Evolutionary conservation across 2,329 filamentous ascomycete genomes (phyloP).

Genomic region (Diaporthe ampelina): DNA sequence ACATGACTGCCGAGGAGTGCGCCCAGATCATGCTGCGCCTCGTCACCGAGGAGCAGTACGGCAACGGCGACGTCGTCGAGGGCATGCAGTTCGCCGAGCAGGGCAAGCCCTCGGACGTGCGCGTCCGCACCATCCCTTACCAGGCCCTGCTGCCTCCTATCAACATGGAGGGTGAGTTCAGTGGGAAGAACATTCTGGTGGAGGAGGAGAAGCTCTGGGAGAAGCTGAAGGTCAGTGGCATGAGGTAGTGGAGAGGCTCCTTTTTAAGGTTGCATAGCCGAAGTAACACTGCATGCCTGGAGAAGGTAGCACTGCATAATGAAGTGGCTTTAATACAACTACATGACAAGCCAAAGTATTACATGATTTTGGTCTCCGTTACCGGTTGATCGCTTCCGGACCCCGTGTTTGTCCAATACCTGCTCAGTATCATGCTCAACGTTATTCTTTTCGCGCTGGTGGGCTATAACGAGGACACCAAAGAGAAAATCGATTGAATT

Average conservation of each 20-base stretch:
- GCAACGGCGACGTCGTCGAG: constrained; percentile 39
- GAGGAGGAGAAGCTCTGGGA: constrained; percentile 42
- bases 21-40: constrained; percentile 38
- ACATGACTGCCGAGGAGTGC: constrained; percentile 39
- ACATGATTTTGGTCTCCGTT: background rate
- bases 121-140: constrained; percentile 35
- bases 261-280: too few relatives aligned
- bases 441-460: too few relatives aligned
- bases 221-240: constrained; percentile 40
- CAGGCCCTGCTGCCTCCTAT: constrained; percentile 37
- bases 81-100: constrained; percentile 38
- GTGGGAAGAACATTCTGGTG: constrained; percentile 42
- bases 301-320: background rate
- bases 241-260: background rate
- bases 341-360: too few relatives aligned
- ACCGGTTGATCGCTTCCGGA: background rate
- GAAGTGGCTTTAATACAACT: too few relatives aligned
- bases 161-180: constrained; percentile 39
- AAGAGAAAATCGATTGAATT: too few relatives aligned
- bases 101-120: constrained; percentile 35
- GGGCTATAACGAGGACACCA: too few relatives aligned
- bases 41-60: constrained; percentile 37
- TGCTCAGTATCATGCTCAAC: too few relatives aligned
- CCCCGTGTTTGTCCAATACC: background rate
- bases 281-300: too few relatives aligned